A percentile compares a stretch with the other conserved stretches of the same genome.
These are phyloP conservation scores for Westerdykella ornata DNA, from an alignment of 2,329 filamentous ascomycete species.

Conservation along the genomic window DNA sequence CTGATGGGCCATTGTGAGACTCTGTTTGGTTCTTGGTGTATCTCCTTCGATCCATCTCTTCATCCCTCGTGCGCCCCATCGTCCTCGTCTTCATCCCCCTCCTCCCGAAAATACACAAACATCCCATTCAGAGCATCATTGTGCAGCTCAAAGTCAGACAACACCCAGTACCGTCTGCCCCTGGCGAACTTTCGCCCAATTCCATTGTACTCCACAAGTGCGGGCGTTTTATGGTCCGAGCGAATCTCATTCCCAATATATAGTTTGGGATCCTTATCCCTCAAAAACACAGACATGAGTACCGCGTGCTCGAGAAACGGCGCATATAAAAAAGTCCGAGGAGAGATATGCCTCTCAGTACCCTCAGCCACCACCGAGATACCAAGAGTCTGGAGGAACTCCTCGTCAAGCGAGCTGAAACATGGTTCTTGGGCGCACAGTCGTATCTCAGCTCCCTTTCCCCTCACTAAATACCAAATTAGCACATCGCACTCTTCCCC, in stretches of 20 bases:
- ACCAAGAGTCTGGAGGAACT: slow-evolving; percentile 21
- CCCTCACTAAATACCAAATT: not conserved
- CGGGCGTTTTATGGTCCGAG: slow-evolving; percentile 25
- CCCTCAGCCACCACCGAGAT: slow-evolving; percentile 11
- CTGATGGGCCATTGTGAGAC: too few relatives aligned
- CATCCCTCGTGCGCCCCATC: too few relatives aligned
- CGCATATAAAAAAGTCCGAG: slow-evolving; percentile 26
- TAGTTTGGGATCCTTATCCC: slow-evolving; percentile 22
- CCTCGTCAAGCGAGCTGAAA: slow-evolving; percentile 28
- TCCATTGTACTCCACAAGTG: slow-evolving; percentile 22
- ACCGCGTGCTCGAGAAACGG: slow-evolving; percentile 36
- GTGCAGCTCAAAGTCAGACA: slow-evolving; percentile 28
- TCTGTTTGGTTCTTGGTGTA: too few relatives aligned
- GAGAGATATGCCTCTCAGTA: slow-evolving; percentile 18
- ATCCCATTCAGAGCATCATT: slow-evolving; percentile 28
- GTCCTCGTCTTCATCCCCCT: slow-evolving; percentile 4
- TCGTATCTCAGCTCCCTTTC: slow-evolving; percentile 1
- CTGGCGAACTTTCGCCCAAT: slow-evolving; percentile 23
- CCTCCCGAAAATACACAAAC: slow-evolving; percentile 23
- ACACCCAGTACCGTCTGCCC: slow-evolving; percentile 9
- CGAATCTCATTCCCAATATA: slow-evolving; percentile 36
- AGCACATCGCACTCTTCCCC: not conserved
- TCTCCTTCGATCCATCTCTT: too few relatives aligned
- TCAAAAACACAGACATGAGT: slow-evolving; percentile 27
- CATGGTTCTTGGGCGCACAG: slow-evolving; percentile 34